A percentile compares a stretch with the other conserved stretches of the same genome.
Conservation (phyloP, 139 green algal species). For the Asterochloris erici region DNA sequence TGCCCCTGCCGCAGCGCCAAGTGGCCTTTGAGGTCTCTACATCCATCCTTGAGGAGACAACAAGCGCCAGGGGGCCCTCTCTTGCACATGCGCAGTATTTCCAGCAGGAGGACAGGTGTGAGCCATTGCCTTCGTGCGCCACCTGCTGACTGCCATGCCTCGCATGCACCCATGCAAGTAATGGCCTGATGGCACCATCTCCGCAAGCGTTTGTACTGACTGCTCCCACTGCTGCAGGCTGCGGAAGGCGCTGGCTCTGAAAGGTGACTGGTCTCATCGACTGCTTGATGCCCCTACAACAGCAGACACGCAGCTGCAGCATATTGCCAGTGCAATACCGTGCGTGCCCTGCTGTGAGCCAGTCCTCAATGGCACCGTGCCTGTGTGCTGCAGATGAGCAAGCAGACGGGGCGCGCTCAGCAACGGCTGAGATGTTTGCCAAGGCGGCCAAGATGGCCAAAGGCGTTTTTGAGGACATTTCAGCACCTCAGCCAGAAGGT, state of each 20-base stretch:
- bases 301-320: too few species aligned
- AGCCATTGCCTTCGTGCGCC: neutral
- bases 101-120: neutral
- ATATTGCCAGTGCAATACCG: too few species aligned
- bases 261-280: neutral
- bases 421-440: too few species aligned
- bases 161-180: neutral
- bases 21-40: constrained; percentile 19
- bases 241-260: neutral
- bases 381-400: too few species aligned
- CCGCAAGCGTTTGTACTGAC: neutral
- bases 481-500: too few species aligned
- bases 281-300: too few species aligned
- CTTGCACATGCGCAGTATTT: constrained; percentile 11
- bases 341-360: too few species aligned
- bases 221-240: neutral
- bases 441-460: too few species aligned
- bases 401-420: too few species aligned
- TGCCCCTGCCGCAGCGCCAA: constrained; percentile 9
- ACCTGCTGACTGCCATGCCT: neutral
- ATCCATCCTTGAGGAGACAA: constrained; percentile 12
- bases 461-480: too few species aligned
- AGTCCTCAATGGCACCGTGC: too few species aligned
- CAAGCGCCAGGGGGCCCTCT: constrained; percentile 1
- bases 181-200: neutral